A percentile compares a stretch with the other conserved stretches of the same genome.
phyloP scores from a whole-genome alignment of 75 land plant species.

The Picea glauca region DNA sequence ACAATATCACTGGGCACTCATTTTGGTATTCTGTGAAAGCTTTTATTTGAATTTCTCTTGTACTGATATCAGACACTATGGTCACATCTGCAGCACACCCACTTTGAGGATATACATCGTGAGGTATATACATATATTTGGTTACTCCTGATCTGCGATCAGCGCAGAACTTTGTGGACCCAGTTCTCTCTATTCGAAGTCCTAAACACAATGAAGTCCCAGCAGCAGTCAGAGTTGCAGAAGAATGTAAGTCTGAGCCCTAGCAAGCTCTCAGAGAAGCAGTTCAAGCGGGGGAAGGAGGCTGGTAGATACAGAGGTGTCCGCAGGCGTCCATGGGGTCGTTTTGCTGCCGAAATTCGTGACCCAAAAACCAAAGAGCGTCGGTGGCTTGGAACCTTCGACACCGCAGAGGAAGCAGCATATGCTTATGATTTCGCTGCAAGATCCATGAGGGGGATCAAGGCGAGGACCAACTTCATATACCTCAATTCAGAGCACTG shows the following conservation, averaged over 20 bases:
- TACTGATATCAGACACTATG: not conserved
- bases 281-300: not conserved
- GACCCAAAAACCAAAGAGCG: constrained; percentile 62
- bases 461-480: constrained; percentile 59
- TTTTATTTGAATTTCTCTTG: not conserved
- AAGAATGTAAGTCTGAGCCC: not conserved
- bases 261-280: not conserved
- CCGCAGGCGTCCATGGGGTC: constrained; percentile 71
- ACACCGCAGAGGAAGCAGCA: constrained; percentile 64
- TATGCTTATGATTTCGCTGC: constrained; percentile 66
- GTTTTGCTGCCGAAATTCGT: constrained; percentile 66
- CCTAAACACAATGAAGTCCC: not conserved
- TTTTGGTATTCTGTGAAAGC: no score
- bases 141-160: not conserved
- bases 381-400: constrained; percentile 78
- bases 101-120: not conserved
- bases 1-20: no score
- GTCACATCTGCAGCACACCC: not conserved
- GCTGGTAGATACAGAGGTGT: constrained; percentile 54
- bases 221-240: not conserved
- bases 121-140: not conserved
- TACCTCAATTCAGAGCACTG: constrained; percentile 25
- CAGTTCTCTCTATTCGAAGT: not conserved
- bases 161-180: not conserved
- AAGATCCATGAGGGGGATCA: constrained; percentile 54